These are phyloP conservation scores for Psilocybe azurescens DNA, from an alignment of 768 basidiomycete species.

Conservation along the genomic window DNA sequence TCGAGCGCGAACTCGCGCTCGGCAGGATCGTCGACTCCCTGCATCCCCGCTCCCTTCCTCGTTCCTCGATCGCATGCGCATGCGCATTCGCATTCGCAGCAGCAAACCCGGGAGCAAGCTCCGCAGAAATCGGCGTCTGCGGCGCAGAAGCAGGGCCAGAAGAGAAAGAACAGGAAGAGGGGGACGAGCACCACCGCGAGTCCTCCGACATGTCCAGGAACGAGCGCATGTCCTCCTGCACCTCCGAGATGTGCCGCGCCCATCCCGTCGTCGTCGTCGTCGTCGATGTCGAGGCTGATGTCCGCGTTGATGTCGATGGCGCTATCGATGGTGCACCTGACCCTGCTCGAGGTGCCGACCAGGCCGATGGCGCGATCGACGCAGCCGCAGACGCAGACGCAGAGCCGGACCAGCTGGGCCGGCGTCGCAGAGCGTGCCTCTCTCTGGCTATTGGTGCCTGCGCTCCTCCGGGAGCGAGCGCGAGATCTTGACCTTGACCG, in stretches of 20 bases:
- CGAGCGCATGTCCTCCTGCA: constrained; percentile 5
- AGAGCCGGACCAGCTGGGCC: too few species aligned
- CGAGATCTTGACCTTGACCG: not conserved
- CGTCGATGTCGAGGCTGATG: not conserved
- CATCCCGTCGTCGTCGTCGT: not conserved
- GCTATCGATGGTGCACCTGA: not conserved
- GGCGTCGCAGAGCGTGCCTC: not conserved
- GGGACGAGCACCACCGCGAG: not conserved
- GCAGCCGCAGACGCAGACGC: too few species aligned
- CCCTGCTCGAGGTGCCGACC: not conserved
- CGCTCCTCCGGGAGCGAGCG: not conserved
- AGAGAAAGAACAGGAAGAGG: too few species aligned
- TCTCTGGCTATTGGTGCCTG: not conserved
- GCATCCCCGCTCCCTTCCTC: constrained; percentile 23
- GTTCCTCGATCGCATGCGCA: not conserved
- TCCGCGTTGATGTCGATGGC: not conserved
- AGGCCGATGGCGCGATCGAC: too few species aligned
- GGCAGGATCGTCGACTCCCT: not conserved
- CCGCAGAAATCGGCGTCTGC: not conserved
- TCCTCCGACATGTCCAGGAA: constrained; percentile 11
- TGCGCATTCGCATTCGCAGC: not conserved
- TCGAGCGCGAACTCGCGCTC: not conserved
- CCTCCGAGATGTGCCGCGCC: not conserved
- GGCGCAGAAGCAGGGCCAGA: not conserved
- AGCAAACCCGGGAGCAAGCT: too few species aligned